Evolutionary conservation across 768 basidiomycete species (phyloP).

Genomic region (Lactarius deliciosus): DNA sequence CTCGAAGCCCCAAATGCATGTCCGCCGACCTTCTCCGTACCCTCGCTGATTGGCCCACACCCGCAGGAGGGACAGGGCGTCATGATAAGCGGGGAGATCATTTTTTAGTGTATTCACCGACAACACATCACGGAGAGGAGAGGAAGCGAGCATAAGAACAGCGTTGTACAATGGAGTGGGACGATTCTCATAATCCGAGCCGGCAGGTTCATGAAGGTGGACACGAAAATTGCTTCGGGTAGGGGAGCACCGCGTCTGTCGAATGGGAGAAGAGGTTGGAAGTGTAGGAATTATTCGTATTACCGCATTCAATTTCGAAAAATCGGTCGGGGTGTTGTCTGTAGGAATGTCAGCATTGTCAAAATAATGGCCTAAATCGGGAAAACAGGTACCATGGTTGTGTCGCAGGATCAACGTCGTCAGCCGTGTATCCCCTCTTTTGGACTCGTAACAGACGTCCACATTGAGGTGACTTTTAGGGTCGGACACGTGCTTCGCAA

Average conservation of each 20-base stretch:
- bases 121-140: conserved; percentile 50
- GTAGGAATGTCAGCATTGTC: neutral
- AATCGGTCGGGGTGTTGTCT: conserved; percentile 57
- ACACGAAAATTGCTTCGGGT: conserved; percentile 65
- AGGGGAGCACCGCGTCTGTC: conserved; percentile 69
- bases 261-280: conserved; percentile 58
- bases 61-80: conserved; percentile 76
- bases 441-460: conserved; percentile 60
- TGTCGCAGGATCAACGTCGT: conserved; percentile 64
- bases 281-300: conserved; percentile 75
- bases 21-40: conserved; percentile 55
- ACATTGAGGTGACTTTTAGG: conserved; percentile 50
- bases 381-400: conserved; percentile 44
- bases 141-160: conserved; percentile 54
- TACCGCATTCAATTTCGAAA: conserved; percentile 65
- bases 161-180: conserved; percentile 84
- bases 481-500: conserved; percentile 60
- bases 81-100: conserved; percentile 56
- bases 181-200: conserved; percentile 33
- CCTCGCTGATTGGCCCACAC: conserved; percentile 92
- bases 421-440: conserved; percentile 59
- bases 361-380: neutral
- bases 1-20: conserved; percentile 71
- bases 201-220: conserved; percentile 34
- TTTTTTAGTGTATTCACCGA: conserved; percentile 47